A percentile compares a stretch with the other conserved stretches of the same genome.
These are phyloP conservation scores for Pseudocercospora macadamiae DNA, from an alignment of 2,329 filamentous ascomycete genomes.

Conservation along the genomic window DNA sequence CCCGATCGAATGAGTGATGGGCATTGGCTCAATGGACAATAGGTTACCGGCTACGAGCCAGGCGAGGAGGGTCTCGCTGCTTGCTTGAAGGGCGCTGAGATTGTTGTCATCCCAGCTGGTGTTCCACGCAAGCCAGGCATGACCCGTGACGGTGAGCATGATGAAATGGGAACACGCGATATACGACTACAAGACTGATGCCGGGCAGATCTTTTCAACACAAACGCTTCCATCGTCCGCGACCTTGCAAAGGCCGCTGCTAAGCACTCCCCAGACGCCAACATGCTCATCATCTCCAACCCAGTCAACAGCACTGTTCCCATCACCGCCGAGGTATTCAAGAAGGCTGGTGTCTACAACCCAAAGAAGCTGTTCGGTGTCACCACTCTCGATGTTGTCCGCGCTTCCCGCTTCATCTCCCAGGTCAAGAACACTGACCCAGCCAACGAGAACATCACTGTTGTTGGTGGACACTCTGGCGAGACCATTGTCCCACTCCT, in stretches of 20 bases:
- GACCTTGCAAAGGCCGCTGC: conserved; percentile 95
- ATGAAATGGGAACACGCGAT: not conserved
- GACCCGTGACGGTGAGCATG: conserved; percentile 79
- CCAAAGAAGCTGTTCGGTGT: conserved; percentile 99
- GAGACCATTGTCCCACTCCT: conserved; percentile 98
- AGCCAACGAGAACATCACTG: conserved; percentile 89
- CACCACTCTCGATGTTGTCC: conserved; percentile 98
- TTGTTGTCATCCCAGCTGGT: conserved; percentile 97
- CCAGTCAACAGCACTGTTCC: conserved; percentile 99
- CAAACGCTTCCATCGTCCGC: conserved; percentile 98
- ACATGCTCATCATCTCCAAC: conserved; percentile 97
- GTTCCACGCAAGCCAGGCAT: conserved; percentile 99
- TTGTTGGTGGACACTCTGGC: conserved; percentile 95
- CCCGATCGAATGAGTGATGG: not conserved
- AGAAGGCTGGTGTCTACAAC: conserved; percentile 94
- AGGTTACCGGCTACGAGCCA: conserved; percentile 86
- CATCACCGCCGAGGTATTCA: conserved; percentile 96
- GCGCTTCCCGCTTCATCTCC: conserved; percentile 95
- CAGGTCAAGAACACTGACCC: conserved; percentile 91
- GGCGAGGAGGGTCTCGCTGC: conserved; percentile 68
- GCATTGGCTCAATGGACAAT: conserved; percentile 27
- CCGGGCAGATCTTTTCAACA: conserved; percentile 90
- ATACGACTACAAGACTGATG: not conserved
- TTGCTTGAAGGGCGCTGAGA: conserved; percentile 83
- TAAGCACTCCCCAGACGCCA: conserved; percentile 85